Base-by-base conservation (phyloP, 2,329 filamentous ascomycete species). In the Diaporthe humulicola region DNA sequence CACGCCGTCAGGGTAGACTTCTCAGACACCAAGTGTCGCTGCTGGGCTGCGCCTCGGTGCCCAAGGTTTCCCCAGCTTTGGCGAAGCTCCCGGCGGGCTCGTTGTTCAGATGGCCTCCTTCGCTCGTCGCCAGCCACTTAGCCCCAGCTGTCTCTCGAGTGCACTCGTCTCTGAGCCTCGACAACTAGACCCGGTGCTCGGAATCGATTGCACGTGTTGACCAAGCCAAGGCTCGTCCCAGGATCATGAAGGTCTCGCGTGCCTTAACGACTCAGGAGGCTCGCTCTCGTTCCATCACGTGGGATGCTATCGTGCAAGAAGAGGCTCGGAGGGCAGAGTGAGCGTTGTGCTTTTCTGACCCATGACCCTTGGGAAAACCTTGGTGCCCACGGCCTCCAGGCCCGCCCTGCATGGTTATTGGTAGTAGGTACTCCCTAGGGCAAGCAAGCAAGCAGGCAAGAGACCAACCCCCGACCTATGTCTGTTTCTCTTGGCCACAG, bases 361-460 rank as follows among this genome's bases (percentile, higher is more conserved):
- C 48, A 54, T 54, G n/a, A 54, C 64, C 64, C 48, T 22, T 12
- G 48, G 48, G n/a, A 54, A 69, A 69, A 69, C 64, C 64, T 69
- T 69, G 48, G 48, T 69, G 33, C 17, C 64, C 64, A 69, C 48
- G 36, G 14, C 64, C 9, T 28, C 48, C 8, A 54, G 48, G 48
- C 64, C 64, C 64, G 48, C 64, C 30, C 8, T 25, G 48, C 64
- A 40, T 40, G 48, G 30, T 54, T 30, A 40, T 25, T 40, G 64
- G 38, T 30, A 28, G 61, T n/a, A 52, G 22, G 33, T 25, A 52
- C n/a, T n/a, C n/a, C n/a, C n/a, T n/a, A 10, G 10, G 33, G 33
- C 48, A 40, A 54, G 45, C 22, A 42, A 19, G 40, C 33, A 54
- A 40, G 45, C 33, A 50, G 30, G 40, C 60, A 45, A 25, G 7